phyloP scores from a whole-genome alignment of 2,329 filamentous ascomycete genomes.

The Fusarium anthophilum region DNA sequence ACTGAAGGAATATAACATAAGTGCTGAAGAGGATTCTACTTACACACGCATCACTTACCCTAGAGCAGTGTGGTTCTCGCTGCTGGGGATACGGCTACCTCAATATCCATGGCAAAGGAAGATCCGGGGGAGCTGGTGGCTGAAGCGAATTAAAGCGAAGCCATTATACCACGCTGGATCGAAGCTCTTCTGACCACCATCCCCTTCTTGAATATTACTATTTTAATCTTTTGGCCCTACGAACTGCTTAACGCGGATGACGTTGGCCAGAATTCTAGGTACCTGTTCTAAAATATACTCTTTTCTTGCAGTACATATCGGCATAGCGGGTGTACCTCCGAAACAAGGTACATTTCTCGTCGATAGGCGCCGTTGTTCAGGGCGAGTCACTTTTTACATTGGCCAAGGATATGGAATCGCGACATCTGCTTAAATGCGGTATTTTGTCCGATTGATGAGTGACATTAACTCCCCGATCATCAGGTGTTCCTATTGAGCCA shows the following conservation, averaged over 20 bases:
- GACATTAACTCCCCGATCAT: background rate
- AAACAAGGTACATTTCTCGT: background rate
- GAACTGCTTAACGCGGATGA: background rate
- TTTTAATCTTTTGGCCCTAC: background rate
- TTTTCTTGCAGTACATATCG: background rate
- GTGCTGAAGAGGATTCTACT: background rate
- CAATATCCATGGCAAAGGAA: background rate
- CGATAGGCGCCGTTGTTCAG: background rate
- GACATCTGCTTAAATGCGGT: background rate
- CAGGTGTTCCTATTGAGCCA: slow-evolving; percentile 3
- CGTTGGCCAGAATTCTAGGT: background rate
- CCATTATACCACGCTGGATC: background rate
- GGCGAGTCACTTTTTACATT: background rate
- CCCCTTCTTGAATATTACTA: background rate
- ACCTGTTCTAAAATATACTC: background rate
- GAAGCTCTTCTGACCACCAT: background rate
- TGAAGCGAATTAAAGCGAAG: background rate
- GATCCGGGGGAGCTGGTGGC: background rate
- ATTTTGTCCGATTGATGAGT: background rate
- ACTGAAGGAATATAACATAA: background rate
- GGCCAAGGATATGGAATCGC: background rate
- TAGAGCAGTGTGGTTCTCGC: background rate
- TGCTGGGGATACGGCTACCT: background rate
- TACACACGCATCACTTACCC: background rate
- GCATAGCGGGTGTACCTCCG: background rate